Conservation (phyloP, 2,329 filamentous ascomycete genomes). For the Hypoxylon sp. region DNA sequence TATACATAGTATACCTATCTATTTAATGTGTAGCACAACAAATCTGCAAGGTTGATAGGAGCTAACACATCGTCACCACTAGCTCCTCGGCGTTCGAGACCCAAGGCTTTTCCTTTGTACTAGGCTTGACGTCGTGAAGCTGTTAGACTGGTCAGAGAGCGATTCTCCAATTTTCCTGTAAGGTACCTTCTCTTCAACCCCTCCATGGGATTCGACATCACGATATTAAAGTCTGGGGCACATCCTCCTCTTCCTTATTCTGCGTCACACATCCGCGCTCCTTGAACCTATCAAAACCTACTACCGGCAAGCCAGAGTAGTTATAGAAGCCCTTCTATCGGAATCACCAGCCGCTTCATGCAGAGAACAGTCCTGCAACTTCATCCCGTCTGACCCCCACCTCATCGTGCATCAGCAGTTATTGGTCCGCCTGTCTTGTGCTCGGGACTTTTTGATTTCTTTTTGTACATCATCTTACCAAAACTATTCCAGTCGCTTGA, state of each 20-base stretch:
- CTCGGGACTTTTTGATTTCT: conserved; percentile 16
- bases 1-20: no score
- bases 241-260: conserved; percentile 26
- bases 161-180: conserved; percentile 33
- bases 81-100: conserved; percentile 29
- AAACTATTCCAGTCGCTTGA: conserved; percentile 26
- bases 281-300: conserved; percentile 29
- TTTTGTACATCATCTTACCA: conserved; percentile 30
- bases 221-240: conserved; percentile 36
- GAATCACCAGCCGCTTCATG: conserved; percentile 33
- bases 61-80: conserved; percentile 26
- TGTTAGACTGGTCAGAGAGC: conserved; percentile 16
- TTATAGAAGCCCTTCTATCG: conserved; percentile 20
- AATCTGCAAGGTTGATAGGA: conserved; percentile 18
- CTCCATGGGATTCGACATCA: conserved; percentile 30
- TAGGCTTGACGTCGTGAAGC: conserved; percentile 26
- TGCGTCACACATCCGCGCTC: conserved; percentile 30
- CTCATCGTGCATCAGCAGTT: conserved; percentile 1
- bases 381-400: conserved; percentile 36
- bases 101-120: conserved; percentile 8
- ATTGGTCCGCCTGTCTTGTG: conserved; percentile 23
- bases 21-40: no score
- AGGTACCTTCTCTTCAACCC: conserved; percentile 30
- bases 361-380: conserved; percentile 31
- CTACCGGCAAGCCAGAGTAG: conserved; percentile 14